Percentiles rank a stretch among this genome's conserved stretches.
Evolutionary conservation across 768 basidiomycete genomes (phyloP).

Genomic region (Kwoniella bestiolae): DNA sequence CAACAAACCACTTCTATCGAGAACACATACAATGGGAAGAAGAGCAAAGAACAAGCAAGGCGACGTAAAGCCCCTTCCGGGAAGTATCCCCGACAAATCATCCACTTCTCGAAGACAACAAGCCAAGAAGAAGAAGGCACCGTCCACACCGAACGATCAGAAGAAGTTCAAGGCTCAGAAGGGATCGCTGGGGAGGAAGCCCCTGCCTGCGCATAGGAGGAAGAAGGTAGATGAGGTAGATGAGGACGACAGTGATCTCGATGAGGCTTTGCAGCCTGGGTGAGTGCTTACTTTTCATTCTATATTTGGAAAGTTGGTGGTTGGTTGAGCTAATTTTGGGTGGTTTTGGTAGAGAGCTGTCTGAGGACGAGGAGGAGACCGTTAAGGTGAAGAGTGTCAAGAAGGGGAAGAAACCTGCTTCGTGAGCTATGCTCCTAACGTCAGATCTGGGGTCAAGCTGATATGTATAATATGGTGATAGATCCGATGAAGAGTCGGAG

Average conservation of each 20-base stretch:
- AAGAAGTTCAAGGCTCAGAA: slow-evolving; percentile 38
- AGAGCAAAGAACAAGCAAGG: slow-evolving; percentile 56
- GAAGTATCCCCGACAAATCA: slow-evolving; percentile 40
- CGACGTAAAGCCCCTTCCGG: slow-evolving; percentile 44
- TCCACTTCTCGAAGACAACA: slow-evolving; percentile 18
- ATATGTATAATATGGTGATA: not conserved
- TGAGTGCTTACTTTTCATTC: slow-evolving; percentile 20
- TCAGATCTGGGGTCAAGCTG: not conserved
- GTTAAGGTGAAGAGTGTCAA: slow-evolving; percentile 47
- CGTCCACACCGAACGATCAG: slow-evolving; percentile 27
- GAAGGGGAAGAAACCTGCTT: slow-evolving; percentile 40
- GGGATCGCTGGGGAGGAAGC: slow-evolving; percentile 25
- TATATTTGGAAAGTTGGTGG: not conserved
- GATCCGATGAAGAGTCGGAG: slow-evolving; percentile 36
- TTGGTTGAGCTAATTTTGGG: not conserved
- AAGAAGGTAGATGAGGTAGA: slow-evolving; percentile 46
- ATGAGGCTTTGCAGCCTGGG: slow-evolving; percentile 49
- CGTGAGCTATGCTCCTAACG: slow-evolving; percentile 28
- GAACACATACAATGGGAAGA: slow-evolving; percentile 48
- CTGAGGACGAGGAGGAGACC: slow-evolving; percentile 48
- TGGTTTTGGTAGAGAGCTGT: slow-evolving; percentile 36
- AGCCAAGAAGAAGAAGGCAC: slow-evolving; percentile 48
- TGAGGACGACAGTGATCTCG: slow-evolving; percentile 51
- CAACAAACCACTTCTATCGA: not conserved
- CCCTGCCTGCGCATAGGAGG: slow-evolving; percentile 26